phyloP scores from a whole-genome alignment of 2,329 filamentous ascomycete species.

The Neofusicoccum kwambonambiense region DNA sequence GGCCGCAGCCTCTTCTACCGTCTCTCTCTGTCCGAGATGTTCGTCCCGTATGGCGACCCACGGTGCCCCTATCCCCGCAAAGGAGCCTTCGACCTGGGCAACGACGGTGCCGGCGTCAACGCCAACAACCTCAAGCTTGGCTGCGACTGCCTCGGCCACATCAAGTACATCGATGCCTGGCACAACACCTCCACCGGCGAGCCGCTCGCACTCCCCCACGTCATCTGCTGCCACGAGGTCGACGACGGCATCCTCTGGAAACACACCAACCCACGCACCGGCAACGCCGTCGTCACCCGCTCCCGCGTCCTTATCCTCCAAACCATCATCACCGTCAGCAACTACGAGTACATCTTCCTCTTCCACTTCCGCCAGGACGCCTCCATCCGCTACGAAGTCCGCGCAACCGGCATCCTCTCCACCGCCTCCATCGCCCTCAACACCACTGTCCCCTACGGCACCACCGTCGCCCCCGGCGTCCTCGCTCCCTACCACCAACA shows the following conservation, averaged over 20 bases:
- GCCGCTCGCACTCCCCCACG: conserved; percentile 41
- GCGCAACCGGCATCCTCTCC: conserved; percentile 23
- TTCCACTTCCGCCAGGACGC: conserved; percentile 22
- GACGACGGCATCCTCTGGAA: conserved; percentile 33
- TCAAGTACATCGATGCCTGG: conserved; percentile 45
- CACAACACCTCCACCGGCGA: conserved; percentile 36
- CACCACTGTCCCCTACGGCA: conserved; percentile 20
- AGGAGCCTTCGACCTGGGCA: conserved; percentile 46
- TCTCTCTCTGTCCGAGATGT: conserved; percentile 45
- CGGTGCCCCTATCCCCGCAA: conserved; percentile 44
- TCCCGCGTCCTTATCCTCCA: conserved; percentile 27
- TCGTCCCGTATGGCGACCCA: conserved; percentile 46
- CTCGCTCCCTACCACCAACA: conserved; percentile 24
- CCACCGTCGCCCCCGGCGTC: conserved; percentile 21
- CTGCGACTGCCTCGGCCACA: conserved; percentile 47
- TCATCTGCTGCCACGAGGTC: conserved; percentile 43
- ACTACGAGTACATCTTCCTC: conserved; percentile 30
- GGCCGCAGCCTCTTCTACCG: conserved; percentile 43
- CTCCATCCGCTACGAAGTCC: conserved; percentile 21
- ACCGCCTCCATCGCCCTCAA: conserved; percentile 20
- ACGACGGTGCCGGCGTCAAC: conserved; percentile 43
- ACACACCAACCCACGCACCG: conserved; percentile 30
- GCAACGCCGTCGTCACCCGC: conserved; percentile 25
- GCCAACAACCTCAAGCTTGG: conserved; percentile 45
- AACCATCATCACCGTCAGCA: conserved; percentile 29